Conservation (phyloP, 78 protist genomes). For the Chrysochromulina parva region DNA sequence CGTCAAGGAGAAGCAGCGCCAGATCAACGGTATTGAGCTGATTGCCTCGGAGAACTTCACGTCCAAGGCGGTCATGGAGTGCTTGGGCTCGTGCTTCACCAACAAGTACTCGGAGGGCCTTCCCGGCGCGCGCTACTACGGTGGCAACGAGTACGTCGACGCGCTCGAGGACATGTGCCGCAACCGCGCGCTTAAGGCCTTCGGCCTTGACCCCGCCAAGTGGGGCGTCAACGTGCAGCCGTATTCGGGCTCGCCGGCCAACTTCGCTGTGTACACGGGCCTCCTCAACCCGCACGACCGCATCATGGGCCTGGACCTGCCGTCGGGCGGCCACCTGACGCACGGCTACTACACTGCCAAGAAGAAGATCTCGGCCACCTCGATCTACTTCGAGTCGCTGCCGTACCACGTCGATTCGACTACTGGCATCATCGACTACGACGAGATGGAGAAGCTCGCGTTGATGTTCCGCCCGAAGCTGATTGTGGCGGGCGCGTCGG, state of each 20-base stretch:
- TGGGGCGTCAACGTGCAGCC: slow-evolving; percentile 94
- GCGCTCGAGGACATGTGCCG: slow-evolving; percentile 60
- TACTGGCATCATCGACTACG: slow-evolving; percentile 84
- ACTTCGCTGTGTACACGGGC: slow-evolving; percentile 78
- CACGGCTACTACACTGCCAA: slow-evolving; percentile 72
- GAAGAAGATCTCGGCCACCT: slow-evolving; percentile 72
- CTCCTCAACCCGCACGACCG: slow-evolving; percentile 80
- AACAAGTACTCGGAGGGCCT: slow-evolving; percentile 89
- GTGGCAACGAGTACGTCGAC: slow-evolving; percentile 75
- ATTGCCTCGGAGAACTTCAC: slow-evolving; percentile 88
- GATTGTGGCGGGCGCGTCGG: slow-evolving; percentile 81
- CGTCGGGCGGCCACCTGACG: slow-evolving; percentile 65
- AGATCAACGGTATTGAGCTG: slow-evolving; percentile 72
- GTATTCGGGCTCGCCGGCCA: slow-evolving; percentile 60
- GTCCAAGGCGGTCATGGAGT: slow-evolving; percentile 70
- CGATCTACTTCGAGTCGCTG: slow-evolving; percentile 79
- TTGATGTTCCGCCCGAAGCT: slow-evolving; percentile 77
- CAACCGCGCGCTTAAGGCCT: slow-evolving; percentile 70
- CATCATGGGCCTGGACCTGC: slow-evolving; percentile 66
- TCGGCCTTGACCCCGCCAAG: slow-evolving; percentile 54
- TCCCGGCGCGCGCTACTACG: slow-evolving; percentile 74
- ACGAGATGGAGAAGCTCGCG: slow-evolving; percentile 60
- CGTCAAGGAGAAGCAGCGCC: slow-evolving; percentile 71
- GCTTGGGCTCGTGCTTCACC: slow-evolving; percentile 75
- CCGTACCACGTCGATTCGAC: slow-evolving; percentile 71